These are phyloP conservation scores for Hypoxylon subgilvum DNA, from an alignment of 495 filamentous ascomycete species.

Conservation along the genomic window DNA sequence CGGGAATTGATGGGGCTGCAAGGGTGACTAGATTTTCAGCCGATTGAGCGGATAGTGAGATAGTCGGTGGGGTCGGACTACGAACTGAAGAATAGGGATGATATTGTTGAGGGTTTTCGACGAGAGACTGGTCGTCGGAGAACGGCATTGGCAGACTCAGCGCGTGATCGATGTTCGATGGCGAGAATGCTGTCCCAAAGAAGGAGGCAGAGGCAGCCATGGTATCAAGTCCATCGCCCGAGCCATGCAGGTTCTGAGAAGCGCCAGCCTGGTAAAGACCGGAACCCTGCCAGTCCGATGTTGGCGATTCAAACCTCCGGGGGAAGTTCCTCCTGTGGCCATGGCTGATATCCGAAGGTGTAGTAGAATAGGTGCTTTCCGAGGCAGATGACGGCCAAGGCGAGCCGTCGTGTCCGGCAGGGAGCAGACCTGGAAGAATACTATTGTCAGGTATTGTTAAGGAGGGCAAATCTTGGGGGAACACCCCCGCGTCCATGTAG, in stretches of 20 bases:
- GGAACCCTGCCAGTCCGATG: constrained; percentile 28
- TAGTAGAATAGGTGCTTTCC: constrained; percentile 58
- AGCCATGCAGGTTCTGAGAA: constrained; percentile 34
- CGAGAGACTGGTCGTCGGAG: constrained; percentile 33
- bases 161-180: constrained; percentile 29
- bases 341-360: constrained; percentile 50
- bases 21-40: constrained; percentile 49
- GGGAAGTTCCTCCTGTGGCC: constrained; percentile 22
- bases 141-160: constrained; percentile 34
- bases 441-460: constrained; percentile 44
- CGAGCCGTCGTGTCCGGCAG: constrained; percentile 47
- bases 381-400: constrained; percentile 56
- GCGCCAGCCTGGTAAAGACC: constrained; percentile 13
- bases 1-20: constrained; percentile 35
- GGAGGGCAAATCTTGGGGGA: constrained; percentile 28
- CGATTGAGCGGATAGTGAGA: constrained; percentile 48
- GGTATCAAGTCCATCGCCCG: constrained; percentile 32
- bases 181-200: constrained; percentile 30
- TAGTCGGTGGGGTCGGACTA: constrained; percentile 51
- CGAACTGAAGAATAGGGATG: constrained; percentile 47
- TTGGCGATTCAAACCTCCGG: constrained; percentile 34
- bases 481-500: constrained; percentile 28
- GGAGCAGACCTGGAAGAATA: constrained; percentile 39
- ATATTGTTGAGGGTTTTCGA: constrained; percentile 32
- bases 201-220: constrained; percentile 32